Evolutionary conservation across 768 basidiomycete species (phyloP).

Genomic region (Brasilioporus rufonigricans): DNA sequence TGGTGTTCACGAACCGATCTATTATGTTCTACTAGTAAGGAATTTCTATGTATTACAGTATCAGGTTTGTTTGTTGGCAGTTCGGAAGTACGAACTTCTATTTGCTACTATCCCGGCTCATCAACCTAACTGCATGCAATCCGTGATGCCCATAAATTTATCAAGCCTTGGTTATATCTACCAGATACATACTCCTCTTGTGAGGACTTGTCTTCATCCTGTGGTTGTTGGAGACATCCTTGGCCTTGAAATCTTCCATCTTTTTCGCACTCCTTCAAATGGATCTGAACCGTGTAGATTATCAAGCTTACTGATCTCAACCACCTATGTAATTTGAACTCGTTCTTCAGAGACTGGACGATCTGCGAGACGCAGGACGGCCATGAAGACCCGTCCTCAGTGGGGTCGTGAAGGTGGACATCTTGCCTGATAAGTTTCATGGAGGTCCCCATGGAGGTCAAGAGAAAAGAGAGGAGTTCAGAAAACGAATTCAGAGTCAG

Average conservation of each 20-base stretch:
- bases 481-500: too few relatives aligned
- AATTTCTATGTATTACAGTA: too few relatives aligned
- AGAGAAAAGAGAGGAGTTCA: too few relatives aligned
- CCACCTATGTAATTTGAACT: conserved; percentile 1
- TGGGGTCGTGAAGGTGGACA: not conserved
- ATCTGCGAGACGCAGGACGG: not conserved
- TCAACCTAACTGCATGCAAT: too few relatives aligned
- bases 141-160: too few relatives aligned
- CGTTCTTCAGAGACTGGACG: not conserved
- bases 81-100: too few relatives aligned
- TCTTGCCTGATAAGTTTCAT: not conserved
- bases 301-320: conserved; percentile 2
- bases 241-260: conserved; percentile 11
- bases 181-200: conserved; percentile 22
- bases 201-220: conserved; percentile 20
- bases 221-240: conserved; percentile 14
- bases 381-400: not conserved
- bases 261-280: conserved; percentile 15
- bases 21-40: too few relatives aligned
- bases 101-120: too few relatives aligned
- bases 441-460: too few relatives aligned
- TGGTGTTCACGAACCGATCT: too few relatives aligned
- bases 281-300: too few relatives aligned
- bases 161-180: conserved; percentile 12
- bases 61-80: too few relatives aligned